A percentile compares a stretch with the other conserved stretches of the same genome.
These are phyloP conservation scores for Exsudoporus frostii DNA, from an alignment of 768 basidiomycete genomes.

Conservation along the genomic window DNA sequence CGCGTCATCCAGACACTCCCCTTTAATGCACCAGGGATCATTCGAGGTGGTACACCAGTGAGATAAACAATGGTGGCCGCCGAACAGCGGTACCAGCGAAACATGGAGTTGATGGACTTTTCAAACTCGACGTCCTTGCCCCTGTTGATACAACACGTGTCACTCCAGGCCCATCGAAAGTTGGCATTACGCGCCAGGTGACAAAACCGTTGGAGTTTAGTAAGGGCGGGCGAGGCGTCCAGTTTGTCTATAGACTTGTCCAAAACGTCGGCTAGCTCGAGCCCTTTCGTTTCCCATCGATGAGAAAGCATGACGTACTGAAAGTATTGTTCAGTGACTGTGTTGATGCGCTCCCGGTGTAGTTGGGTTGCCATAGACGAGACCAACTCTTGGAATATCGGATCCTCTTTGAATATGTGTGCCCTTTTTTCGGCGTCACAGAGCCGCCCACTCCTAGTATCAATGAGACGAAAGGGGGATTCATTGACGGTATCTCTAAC, in stretches of 20 bases:
- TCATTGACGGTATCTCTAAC: background rate
- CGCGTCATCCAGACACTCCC: constrained; percentile 20
- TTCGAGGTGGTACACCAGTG: constrained; percentile 5
- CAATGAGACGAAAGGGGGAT: constrained; percentile 19
- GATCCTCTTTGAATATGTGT: constrained; percentile 10
- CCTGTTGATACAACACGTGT: constrained; percentile 26
- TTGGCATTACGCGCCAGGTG: constrained; percentile 3
- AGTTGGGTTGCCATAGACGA: constrained; percentile 13
- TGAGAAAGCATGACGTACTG: constrained; percentile 24
- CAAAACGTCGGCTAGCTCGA: constrained; percentile 8
- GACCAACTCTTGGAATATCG: constrained; percentile 11
- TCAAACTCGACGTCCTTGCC: constrained; percentile 14
- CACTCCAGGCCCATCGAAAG: constrained; percentile 23
- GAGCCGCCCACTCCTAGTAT: constrained; percentile 15
- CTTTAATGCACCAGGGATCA: constrained; percentile 8
- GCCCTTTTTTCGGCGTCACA: constrained; percentile 16
- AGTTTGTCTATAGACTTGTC: constrained; percentile 11
- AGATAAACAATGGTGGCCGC: constrained; percentile 22
- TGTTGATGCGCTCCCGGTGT: constrained; percentile 3
- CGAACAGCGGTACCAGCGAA: constrained; percentile 17
- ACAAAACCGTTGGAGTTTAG: constrained; percentile 20
- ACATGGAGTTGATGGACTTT: constrained; percentile 21
- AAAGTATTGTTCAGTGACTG: constrained; percentile 3
- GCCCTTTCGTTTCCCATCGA: constrained; percentile 17
- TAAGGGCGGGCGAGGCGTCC: constrained; percentile 1